phyloP scores from a whole-genome alignment of 257 asterid species.

The Gardenia jasminoides region DNA sequence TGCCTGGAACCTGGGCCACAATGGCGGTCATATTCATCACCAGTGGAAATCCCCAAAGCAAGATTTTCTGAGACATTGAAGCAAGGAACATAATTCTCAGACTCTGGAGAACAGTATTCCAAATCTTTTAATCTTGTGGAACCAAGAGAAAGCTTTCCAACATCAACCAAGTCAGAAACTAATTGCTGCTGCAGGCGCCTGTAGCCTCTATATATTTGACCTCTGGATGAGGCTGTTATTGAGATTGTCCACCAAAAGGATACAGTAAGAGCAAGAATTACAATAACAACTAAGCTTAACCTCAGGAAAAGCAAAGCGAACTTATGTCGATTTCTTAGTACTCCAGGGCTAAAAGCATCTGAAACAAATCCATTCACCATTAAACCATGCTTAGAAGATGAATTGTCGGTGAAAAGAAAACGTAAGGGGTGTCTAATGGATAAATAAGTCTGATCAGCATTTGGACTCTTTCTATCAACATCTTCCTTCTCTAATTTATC shows the following conservation, averaged over 20 bases:
- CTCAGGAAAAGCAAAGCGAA: constrained; percentile 49
- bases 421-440: constrained; percentile 56
- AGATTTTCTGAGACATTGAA: constrained; percentile 78
- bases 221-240: constrained; percentile 69
- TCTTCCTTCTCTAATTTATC: constrained; percentile 80
- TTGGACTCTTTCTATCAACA: constrained; percentile 39
- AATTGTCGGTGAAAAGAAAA: constrained; percentile 47
- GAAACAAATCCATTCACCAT: constrained; percentile 63
- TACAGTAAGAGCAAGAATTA: constrained; percentile 78
- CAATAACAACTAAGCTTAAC: constrained; percentile 69
- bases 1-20: constrained; percentile 55
- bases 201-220: constrained; percentile 71
- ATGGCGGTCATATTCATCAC: constrained; percentile 68
- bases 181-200: constrained; percentile 84
- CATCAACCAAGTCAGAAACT: constrained; percentile 76
- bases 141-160: constrained; percentile 84
- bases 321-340: constrained; percentile 59
- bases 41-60: constrained; percentile 62
- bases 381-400: constrained; percentile 56
- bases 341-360: constrained; percentile 67
- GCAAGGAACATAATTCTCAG: constrained; percentile 87
- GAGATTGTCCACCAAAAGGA: constrained; percentile 96
- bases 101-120: constrained; percentile 71
- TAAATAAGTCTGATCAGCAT: constrained; percentile 42
- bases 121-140: constrained; percentile 60